Conservation (phyloP, 1,284 basidiomycete genomes). For the Sporisorium scitamineum region DNA sequence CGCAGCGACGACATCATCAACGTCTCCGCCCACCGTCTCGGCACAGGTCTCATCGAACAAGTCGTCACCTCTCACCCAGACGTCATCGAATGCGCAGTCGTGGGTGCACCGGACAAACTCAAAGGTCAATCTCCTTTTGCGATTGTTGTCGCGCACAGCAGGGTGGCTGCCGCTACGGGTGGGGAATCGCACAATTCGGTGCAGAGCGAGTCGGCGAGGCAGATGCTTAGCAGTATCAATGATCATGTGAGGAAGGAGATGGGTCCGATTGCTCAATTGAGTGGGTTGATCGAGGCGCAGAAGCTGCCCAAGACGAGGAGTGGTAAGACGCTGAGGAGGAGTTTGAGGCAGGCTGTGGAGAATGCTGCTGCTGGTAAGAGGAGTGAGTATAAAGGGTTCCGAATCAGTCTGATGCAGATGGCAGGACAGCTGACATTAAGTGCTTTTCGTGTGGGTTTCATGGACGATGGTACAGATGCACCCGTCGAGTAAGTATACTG, state of each 20-base stretch:
- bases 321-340: conserved; percentile 61
- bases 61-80: conserved; percentile 51
- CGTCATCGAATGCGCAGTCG: conserved; percentile 64
- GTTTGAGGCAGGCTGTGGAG: conserved; percentile 55
- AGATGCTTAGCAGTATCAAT: conserved; percentile 61
- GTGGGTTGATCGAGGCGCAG: conserved; percentile 45
- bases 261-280: conserved; percentile 61
- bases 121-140: conserved; percentile 68
- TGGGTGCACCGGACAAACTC: conserved; percentile 63
- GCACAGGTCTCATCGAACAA: conserved; percentile 63
- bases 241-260: conserved; percentile 60
- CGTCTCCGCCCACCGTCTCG: conserved; percentile 63
- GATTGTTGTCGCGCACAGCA: conserved; percentile 48
- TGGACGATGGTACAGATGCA: conserved; percentile 26
- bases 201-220: conserved; percentile 25
- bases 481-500: conserved; percentile 43
- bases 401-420: background rate
- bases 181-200: conserved; percentile 28
- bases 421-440: background rate
- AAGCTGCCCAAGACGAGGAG: conserved; percentile 66
- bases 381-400: conserved; percentile 17
- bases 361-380: conserved; percentile 53
- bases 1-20: conserved; percentile 64
- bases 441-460: background rate
- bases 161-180: conserved; percentile 29